These are phyloP conservation scores for Boletus vermiculosoides DNA, from an alignment of 768 basidiomycete genomes.

Conservation along the genomic window DNA sequence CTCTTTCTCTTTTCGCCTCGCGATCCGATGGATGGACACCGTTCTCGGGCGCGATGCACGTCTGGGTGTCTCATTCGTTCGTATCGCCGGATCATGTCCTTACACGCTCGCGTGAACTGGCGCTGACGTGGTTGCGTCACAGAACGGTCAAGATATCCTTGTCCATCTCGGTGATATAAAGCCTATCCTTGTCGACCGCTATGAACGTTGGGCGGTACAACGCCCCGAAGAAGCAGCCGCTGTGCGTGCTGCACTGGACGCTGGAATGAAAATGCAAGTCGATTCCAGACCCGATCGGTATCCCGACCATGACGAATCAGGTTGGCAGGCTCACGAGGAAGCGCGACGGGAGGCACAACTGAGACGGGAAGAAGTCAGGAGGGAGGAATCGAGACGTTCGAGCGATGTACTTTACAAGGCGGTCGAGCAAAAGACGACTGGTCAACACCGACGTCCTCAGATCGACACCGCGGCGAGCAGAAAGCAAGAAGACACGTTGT, in stretches of 20 bases:
- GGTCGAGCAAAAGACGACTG: constrained; percentile 17
- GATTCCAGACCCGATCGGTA: constrained; percentile 27
- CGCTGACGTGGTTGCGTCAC: constrained; percentile 22
- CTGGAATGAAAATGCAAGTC: constrained; percentile 20
- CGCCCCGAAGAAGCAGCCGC: constrained; percentile 39
- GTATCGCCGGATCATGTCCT: background rate
- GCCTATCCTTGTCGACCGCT: constrained; percentile 57
- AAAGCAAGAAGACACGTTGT: constrained; percentile 32
- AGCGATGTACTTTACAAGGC: constrained; percentile 37
- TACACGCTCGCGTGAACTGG: constrained; percentile 3
- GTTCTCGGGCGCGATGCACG: background rate
- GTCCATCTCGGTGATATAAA: constrained; percentile 65
- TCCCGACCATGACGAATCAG: constrained; percentile 32
- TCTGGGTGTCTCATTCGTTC: background rate
- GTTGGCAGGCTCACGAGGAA: constrained; percentile 33
- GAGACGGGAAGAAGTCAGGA: constrained; percentile 35
- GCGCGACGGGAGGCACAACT: constrained; percentile 31
- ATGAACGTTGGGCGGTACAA: constrained; percentile 55
- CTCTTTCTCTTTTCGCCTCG: background rate
- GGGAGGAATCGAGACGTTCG: constrained; percentile 34
- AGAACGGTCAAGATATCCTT: constrained; percentile 79
- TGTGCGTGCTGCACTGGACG: constrained; percentile 22
- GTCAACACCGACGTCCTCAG: constrained; percentile 24
- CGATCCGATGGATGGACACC: constrained; percentile 1
- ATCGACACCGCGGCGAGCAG: constrained; percentile 29